phyloP scores from a whole-genome alignment of 2,329 filamentous ascomycete genomes.

The Paecilomyces dactylethromorphus region DNA sequence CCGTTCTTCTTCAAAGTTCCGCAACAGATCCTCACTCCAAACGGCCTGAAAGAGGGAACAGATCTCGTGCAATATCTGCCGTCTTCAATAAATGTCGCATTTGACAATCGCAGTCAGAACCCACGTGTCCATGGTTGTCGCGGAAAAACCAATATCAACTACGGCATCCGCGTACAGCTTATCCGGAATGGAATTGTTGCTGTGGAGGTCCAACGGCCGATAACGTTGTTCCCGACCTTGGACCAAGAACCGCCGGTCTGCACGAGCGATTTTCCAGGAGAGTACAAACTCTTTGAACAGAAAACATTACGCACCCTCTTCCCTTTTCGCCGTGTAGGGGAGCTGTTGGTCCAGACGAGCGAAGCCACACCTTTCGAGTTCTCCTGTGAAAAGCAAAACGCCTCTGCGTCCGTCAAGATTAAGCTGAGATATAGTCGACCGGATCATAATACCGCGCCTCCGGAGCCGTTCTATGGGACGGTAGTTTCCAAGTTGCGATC shows the following conservation, averaged over 20 bases:
- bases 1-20: slow-evolving; percentile 4
- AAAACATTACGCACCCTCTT: background rate
- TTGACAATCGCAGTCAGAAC: background rate
- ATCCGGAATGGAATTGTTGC: background rate
- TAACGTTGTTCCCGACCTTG: slow-evolving; percentile 3
- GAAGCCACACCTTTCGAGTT: slow-evolving; percentile 4
- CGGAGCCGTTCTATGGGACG: background rate
- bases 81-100: background rate
- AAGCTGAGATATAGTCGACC: background rate
- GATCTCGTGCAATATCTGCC: slow-evolving; percentile 4
- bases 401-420: slow-evolving; percentile 1
- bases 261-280: slow-evolving; percentile 4
- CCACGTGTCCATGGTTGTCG: background rate
- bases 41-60: background rate
- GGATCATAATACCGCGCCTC: background rate
- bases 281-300: slow-evolving; percentile 1
- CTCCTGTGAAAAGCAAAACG: background rate
- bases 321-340: background rate
- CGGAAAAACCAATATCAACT: slow-evolving; percentile 1
- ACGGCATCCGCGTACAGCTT: slow-evolving; percentile 1
- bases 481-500: slow-evolving; percentile 1
- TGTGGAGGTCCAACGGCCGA: background rate
- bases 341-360: slow-evolving; percentile 1
- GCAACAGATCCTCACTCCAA: slow-evolving; percentile 4
- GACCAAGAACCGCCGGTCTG: slow-evolving; percentile 3